Evolutionary conservation across 2,329 filamentous ascomycete genomes (phyloP).

Genomic region (Aspergillus sp.): DNA sequence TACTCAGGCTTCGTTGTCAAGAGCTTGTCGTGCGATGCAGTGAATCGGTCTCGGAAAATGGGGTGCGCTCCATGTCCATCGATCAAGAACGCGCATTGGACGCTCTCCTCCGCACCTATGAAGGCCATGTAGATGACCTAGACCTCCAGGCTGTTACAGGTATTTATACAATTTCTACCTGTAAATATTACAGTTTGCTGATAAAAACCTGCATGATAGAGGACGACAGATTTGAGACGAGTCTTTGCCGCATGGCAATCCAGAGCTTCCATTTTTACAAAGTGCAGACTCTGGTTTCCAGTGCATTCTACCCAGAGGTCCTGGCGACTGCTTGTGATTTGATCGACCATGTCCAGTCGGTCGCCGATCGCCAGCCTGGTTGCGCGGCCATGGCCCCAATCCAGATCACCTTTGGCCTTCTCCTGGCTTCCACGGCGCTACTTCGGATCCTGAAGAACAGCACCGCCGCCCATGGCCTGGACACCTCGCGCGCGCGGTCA

Average conservation of each 20-base stretch:
- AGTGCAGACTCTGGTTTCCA: conserved; percentile 31
- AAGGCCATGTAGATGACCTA: conserved; percentile 36
- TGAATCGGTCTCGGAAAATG: too few relatives aligned
- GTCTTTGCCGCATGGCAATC: conserved; percentile 36
- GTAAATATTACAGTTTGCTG: too few relatives aligned
- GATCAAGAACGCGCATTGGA: too few relatives aligned
- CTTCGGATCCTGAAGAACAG: conserved; percentile 44
- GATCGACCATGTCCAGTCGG: conserved; percentile 33
- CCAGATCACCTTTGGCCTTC: conserved; percentile 34
- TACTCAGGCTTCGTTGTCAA: too few relatives aligned
- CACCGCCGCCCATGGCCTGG: conserved; percentile 33
- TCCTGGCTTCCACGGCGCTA: conserved; percentile 38
- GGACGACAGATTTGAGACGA: conserved; percentile 35
- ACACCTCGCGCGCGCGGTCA: conserved; percentile 38
- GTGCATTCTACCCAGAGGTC: conserved; percentile 32
- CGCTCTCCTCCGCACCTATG: too few relatives aligned
- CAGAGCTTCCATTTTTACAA: conserved; percentile 46
- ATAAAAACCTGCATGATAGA: conserved; percentile 23
- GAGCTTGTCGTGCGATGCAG: too few relatives aligned
- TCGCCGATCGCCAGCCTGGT: conserved; percentile 25
- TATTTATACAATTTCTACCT: conserved; percentile 20
- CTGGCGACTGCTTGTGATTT: conserved; percentile 36
- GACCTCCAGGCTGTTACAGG: conserved; percentile 38
- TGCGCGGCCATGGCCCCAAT: conserved; percentile 31
- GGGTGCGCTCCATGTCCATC: too few relatives aligned